Conservation (phyloP, 2,329 filamentous ascomycete species). For the Cytospora piceicola region DNA sequence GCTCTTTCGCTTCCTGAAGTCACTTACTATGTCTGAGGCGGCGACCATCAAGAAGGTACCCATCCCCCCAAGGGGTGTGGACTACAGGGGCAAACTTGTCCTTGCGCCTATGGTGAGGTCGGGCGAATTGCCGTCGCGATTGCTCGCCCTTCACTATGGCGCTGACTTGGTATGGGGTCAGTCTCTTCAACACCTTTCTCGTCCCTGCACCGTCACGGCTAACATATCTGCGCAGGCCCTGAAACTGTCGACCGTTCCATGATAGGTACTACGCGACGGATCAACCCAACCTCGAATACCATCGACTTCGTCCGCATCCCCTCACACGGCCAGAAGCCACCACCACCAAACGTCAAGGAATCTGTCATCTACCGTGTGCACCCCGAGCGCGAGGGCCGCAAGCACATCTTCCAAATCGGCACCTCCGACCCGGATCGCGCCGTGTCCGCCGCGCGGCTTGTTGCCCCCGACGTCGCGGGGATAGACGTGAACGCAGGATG, state of each 20-base stretch:
- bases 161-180: constrained; percentile 95
- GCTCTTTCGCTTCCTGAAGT: constrained; percentile 25
- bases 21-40: constrained; percentile 55
- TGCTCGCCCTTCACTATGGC: constrained; percentile 90
- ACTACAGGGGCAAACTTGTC: constrained; percentile 92
- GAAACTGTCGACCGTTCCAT: constrained; percentile 93
- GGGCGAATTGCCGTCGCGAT: constrained; percentile 89
- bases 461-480: constrained; percentile 85
- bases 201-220: constrained; percentile 12
- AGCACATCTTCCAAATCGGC: constrained; percentile 89
- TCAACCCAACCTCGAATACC: constrained; percentile 76
- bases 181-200: constrained; percentile 35
- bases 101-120: constrained; percentile 97
- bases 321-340: constrained; percentile 68
- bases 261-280: constrained; percentile 79
- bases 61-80: constrained; percentile 85
- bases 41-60: constrained; percentile 67
- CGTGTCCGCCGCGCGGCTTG: constrained; percentile 79
- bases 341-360: constrained; percentile 57
- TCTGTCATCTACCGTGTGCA: constrained; percentile 85
- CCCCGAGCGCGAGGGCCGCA: constrained; percentile 72
- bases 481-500: constrained; percentile 99
- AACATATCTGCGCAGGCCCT: constrained; percentile 61
- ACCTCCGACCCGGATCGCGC: constrained; percentile 82
- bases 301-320: constrained; percentile 83